Percentiles rank a stretch among this genome's conserved stretches.
Conservation (phyloP, 164 flowering plant genomes). For the Magnolia kwangsiensis region DNA sequence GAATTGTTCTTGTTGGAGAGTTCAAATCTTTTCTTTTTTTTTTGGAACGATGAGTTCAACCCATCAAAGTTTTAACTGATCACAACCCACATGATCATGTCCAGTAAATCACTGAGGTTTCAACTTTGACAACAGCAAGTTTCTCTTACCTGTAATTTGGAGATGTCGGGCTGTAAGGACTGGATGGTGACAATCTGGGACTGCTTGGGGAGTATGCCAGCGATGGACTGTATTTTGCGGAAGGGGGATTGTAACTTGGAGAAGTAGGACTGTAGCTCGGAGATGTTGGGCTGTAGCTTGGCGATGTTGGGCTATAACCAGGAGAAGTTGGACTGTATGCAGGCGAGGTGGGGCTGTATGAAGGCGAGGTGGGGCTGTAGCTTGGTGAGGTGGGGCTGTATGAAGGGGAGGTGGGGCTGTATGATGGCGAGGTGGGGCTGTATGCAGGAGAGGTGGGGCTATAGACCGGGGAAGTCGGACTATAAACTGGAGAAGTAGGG, state of each 20-base stretch:
- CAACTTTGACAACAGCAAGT: background rate
- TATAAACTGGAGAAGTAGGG: constrained; percentile 81
- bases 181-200: constrained; percentile 75
- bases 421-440: constrained; percentile 88
- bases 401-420: constrained; percentile 90
- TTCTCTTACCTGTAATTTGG: constrained; percentile 80
- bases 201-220: constrained; percentile 89
- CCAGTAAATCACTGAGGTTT: background rate
- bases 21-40: background rate
- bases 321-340: constrained; percentile 90
- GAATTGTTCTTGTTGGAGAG: background rate
- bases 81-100: background rate
- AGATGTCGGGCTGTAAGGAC: constrained; percentile 87
- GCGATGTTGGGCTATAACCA: constrained; percentile 80
- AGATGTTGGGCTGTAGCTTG: constrained; percentile 80
- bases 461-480: constrained; percentile 87
- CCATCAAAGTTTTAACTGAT: background rate
- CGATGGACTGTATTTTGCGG: constrained; percentile 55
- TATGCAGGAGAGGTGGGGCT: constrained; percentile 89
- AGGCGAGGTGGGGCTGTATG: constrained; percentile 95
- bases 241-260: constrained; percentile 72
- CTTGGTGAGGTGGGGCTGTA: constrained; percentile 95
- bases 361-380: constrained; percentile 91
- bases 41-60: background rate
- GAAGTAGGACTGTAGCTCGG: constrained; percentile 81